These are phyloP conservation scores for Larix sibirica DNA, from an alignment of 83 land plant species.

Conservation along the genomic window DNA sequence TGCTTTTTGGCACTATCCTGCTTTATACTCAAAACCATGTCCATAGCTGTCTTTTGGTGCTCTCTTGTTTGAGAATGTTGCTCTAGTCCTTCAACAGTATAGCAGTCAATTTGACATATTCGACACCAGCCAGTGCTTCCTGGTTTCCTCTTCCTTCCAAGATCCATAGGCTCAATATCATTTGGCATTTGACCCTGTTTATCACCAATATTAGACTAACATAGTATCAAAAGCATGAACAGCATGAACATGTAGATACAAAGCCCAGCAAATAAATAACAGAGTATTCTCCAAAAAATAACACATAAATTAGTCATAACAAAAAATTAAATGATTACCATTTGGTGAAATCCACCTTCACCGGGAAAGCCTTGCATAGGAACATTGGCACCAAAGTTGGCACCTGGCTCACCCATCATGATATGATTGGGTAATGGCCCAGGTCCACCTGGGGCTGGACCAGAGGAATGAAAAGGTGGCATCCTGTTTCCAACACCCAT, in stretches of 20 bases:
- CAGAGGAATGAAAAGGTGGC: conserved; percentile 20
- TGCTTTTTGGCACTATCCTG: conserved; percentile 19
- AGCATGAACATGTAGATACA: background rate
- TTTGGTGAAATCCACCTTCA: conserved; percentile 19
- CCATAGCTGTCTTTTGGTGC: conserved; percentile 82
- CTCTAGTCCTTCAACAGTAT: conserved; percentile 75
- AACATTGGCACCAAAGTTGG: conserved; percentile 35
- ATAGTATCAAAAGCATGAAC: background rate
- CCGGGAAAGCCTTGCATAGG: conserved; percentile 25
- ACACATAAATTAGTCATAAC: no score
- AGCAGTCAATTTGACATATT: conserved; percentile 83
- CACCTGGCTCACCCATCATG: conserved; percentile 25
- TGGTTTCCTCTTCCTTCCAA: conserved; percentile 57
- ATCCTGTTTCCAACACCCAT: conserved; percentile 31
- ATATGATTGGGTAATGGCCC: conserved; percentile 24
- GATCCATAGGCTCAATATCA: conserved; percentile 50
- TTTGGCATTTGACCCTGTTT: conserved; percentile 24
- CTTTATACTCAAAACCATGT: conserved; percentile 73
- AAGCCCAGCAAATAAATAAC: background rate
- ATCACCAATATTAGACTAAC: background rate
- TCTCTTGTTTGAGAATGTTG: conserved; percentile 74
- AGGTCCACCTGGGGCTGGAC: conserved; percentile 13
- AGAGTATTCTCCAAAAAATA: no score
- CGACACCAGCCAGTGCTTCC: conserved; percentile 78
- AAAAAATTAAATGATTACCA: background rate